Conservation (phyloP, 345 rosid species). For the Brassica napus region Da-Ae NC_063447.1:61039501-61040000, state of each 20-base stretch:
- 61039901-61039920: constrained; percentile 34
- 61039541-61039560: constrained; percentile 40
- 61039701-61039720: constrained; percentile 17
- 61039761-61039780: constrained; percentile 26
- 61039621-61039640: constrained; percentile 30
- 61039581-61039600: constrained; percentile 36
- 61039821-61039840: constrained; percentile 30
- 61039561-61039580: constrained; percentile 35
- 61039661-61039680: constrained; percentile 30
- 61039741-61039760: constrained; percentile 36
- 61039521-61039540: constrained; percentile 42
- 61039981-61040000: constrained; percentile 32
- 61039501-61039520: constrained; percentile 46
- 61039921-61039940: constrained; percentile 19
- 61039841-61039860: constrained; percentile 14
- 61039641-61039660: constrained; percentile 45
- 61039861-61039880: constrained; percentile 32
- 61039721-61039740: constrained; percentile 23
- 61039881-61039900: constrained; percentile 18
- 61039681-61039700: constrained; percentile 29
- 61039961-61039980: constrained; percentile 31
- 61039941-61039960: constrained; percentile 44
- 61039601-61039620: constrained; percentile 34
- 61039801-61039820: constrained; percentile 25
- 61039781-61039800: constrained; percentile 47